phyloP scores from a whole-genome alignment of 2,329 filamentous ascomycete species.

The Cladobotryum protrusum region DNA sequence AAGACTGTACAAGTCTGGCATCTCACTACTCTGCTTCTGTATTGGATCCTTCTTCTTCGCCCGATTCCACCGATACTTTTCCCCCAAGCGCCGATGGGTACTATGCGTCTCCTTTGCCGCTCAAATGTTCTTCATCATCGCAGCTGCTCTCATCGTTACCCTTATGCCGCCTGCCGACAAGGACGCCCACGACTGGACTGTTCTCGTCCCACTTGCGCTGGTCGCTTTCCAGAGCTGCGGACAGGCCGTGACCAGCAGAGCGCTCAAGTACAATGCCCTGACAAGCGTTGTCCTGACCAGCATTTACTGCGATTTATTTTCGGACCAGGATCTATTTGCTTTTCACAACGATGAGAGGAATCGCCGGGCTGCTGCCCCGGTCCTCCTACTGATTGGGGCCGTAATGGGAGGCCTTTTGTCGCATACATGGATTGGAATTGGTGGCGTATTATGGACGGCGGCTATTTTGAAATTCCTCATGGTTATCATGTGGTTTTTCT shows the following conservation, averaged over 20 bases:
- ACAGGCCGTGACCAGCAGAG: slow-evolving; percentile 68
- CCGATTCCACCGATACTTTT: slow-evolving; percentile 58
- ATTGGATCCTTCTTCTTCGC: slow-evolving; percentile 66
- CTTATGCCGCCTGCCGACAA: slow-evolving; percentile 34
- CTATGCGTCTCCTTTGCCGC: slow-evolving; percentile 52
- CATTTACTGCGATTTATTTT: slow-evolving; percentile 75
- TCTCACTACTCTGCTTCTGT: slow-evolving; percentile 65
- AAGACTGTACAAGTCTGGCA: slow-evolving; percentile 52
- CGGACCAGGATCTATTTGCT: slow-evolving; percentile 48
- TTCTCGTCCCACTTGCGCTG: slow-evolving; percentile 60
- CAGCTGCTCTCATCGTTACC: slow-evolving; percentile 49
- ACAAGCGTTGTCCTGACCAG: slow-evolving; percentile 77
- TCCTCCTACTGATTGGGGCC: slow-evolving; percentile 44
- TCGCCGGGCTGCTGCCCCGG: slow-evolving; percentile 42
- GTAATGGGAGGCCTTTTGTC: slow-evolving; percentile 45
- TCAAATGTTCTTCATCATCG: slow-evolving; percentile 45
- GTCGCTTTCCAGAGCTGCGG: slow-evolving; percentile 73
- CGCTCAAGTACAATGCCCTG: slow-evolving; percentile 61
- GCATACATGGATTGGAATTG: slow-evolving; percentile 41
- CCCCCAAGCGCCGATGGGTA: slow-evolving; percentile 58
- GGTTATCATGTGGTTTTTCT: slow-evolving; percentile 53
- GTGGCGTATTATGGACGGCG: slow-evolving; percentile 54
- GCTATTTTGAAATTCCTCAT: slow-evolving; percentile 50
- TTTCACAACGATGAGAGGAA: slow-evolving; percentile 44
- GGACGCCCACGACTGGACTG: slow-evolving; percentile 49